Base-by-base conservation (phyloP, 2,329 filamentous ascomycete genomes). In the Emericellopsis atlantica region DNA sequence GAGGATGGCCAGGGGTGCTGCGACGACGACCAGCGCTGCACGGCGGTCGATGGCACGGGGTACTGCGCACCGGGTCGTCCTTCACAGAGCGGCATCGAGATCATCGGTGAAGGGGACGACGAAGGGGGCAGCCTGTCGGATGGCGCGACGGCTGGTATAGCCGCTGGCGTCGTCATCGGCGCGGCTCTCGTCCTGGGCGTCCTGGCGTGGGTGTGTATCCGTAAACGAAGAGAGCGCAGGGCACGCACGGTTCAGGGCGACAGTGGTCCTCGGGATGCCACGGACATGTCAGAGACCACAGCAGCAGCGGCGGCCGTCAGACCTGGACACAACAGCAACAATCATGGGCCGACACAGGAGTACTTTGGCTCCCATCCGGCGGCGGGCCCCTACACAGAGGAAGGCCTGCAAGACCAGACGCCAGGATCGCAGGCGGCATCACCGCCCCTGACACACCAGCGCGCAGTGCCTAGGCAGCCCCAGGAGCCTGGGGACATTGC, bases 121-220 rank as follows among this genome's bases (percentile, higher is more conserved):
- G 44, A 36, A 4, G 40, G 37, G 22, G 43, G 42, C 3, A 53
- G 53, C 3, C 51, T 76, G 6, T 68, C 69, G 2, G 53, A 61
- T 1, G 72, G 68, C 1, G 73, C 71, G 3, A 74, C 70, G 49
- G 72, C 69, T 0, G 75, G 75, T 3, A 69, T 80, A n/a, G 73
- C 67, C 6, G 60, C 70, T 1, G 75, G 72, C 15, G 64, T 70
- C 4, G 62, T 69, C 2, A 52, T 71, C 0, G 68, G 58, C 23
- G 62, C 58, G 2, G 57, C 61, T 4, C 36, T 64, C 6, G 33
- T 72, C 12, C 55, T 72, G 32, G 69, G 61, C 4, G 50, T 50
- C 4, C 45, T 65, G 14, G 59, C 64, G 0, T 78, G 68, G 66
- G 58, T 71, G 43, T 73, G 65, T 43, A 42, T 74, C 23, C 53